Percentiles rank a stretch among this genome's conserved stretches.
These are phyloP conservation scores for Harringtonia aguacate DNA, from an alignment of 2,329 filamentous ascomycete species.

Conservation along the genomic window DNA sequence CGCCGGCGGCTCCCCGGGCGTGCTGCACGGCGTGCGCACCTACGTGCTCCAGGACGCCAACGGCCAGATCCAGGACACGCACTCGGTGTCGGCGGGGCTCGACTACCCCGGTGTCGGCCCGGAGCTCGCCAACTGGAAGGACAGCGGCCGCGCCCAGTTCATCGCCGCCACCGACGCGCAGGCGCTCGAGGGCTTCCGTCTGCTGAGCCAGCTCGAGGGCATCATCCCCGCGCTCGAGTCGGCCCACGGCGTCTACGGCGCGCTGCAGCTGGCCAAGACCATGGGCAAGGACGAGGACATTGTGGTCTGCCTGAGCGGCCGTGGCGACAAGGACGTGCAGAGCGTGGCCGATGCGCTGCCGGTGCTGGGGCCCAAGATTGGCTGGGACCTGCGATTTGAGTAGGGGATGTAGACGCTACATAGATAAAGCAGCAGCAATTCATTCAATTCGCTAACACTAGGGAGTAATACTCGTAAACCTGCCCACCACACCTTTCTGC, in stretches of 20 bases:
- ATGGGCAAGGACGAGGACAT: slow-evolving; percentile 83
- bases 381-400: slow-evolving; percentile 52
- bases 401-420: no score
- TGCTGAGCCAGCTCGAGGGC: slow-evolving; percentile 80
- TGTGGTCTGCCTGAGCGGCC: slow-evolving; percentile 85
- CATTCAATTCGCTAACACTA: no score
- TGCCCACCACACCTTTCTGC: no score
- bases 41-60: slow-evolving; percentile 90
- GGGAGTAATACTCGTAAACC: no score
- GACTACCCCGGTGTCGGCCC: slow-evolving; percentile 97
- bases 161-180: slow-evolving; percentile 85
- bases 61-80: slow-evolving; percentile 89
- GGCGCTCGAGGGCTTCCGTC: slow-evolving; percentile 76
- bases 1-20: slow-evolving; percentile 76
- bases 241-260: slow-evolving; percentile 84
- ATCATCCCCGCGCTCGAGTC: slow-evolving; percentile 96
- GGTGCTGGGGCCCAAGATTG: slow-evolving; percentile 78
- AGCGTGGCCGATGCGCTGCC: slow-evolving; percentile 93
- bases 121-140: slow-evolving; percentile 89
- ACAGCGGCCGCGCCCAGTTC: slow-evolving; percentile 75
- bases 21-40: slow-evolving; percentile 90
- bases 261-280: slow-evolving; percentile 81
- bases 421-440: no score
- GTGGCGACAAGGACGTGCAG: slow-evolving; percentile 98
- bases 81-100: slow-evolving; percentile 91